Evolutionary conservation across 148 eudicot genomes (phyloP), one percentile per base, ranked within the genome.

Genomic region (Rhododendron mucronatum): DNA sequence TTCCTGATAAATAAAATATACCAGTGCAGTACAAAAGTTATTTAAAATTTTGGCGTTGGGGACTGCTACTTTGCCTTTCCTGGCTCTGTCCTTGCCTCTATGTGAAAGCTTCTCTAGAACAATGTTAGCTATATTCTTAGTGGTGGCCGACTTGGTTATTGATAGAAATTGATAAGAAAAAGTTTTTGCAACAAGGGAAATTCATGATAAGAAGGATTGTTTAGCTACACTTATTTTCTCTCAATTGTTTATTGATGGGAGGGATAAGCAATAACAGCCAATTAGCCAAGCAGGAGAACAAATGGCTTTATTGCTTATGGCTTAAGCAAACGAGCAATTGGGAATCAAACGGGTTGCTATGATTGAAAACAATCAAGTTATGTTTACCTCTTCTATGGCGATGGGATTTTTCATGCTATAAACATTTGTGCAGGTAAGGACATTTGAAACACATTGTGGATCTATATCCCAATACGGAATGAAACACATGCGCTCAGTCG

Each of bases 401-500:
- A 78, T 44, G 26, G 23, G 2, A 41, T 41, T 37, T 41, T 78
- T 45, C 30, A 21, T 78, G 14, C 28, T 78, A 21, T 18, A 7
- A 28, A n/a, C 41, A 28, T 51, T 59, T 81, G 16, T 80, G 47
- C 95, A 97, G 99, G 98, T 95, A 7, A 91, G 96, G 86, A 93
- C 96, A 41, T 94, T 93, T 85, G 99, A 97, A 92, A 90, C 91
- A 12, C 91, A 93, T 57, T 97, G 99, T 79, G 98, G 99, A 59
- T 95, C 96, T 23, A 86, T 97, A 30, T 93, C 95, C 30, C 98
- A 95, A 77, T 97, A 97, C 7, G 99, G 99, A 81, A 97, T 97
- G 99, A 97, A 97, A 86, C 98, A 94, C 91, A 94, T 97, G 99
- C 95, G 98, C 4, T 91, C 98, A 33, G 85, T 97, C 2, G 99